Evolutionary conservation across 2,329 filamentous ascomycete species (phyloP).

Genomic region (Penicillium sp.): DNA sequence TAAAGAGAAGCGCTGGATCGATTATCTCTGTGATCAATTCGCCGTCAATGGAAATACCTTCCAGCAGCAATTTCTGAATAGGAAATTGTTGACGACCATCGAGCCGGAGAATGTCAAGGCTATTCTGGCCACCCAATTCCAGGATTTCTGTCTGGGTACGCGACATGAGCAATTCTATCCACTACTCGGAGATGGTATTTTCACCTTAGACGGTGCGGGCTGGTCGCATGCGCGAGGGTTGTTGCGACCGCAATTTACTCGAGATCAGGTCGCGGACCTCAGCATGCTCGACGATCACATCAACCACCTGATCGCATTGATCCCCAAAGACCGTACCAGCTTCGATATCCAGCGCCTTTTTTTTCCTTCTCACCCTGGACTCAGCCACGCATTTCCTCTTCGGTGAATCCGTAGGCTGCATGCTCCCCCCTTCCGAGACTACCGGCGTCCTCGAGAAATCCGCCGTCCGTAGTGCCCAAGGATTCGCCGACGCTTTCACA

Average conservation of each 20-base stretch:
- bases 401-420: conserved; percentile 67
- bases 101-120: conserved; percentile 72
- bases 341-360: conserved; percentile 73
- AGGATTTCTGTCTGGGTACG: conserved; percentile 76
- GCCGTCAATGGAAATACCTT: conserved; percentile 26
- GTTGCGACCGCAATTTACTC: conserved; percentile 81
- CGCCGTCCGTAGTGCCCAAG: conserved; percentile 30
- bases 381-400: conserved; percentile 84
- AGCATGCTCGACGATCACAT: conserved; percentile 78
- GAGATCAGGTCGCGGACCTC: conserved; percentile 69
- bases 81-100: conserved; percentile 27
- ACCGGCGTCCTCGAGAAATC: conserved; percentile 52
- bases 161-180: conserved; percentile 63
- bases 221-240: conserved; percentile 80
- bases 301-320: conserved; percentile 63
- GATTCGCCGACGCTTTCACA: conserved; percentile 40
- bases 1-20: conserved; percentile 31
- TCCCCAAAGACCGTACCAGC: conserved; percentile 48
- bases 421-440: conserved; percentile 32
- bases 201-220: conserved; percentile 68
- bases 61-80: conserved; percentile 20
- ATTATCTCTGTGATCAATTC: conserved; percentile 27
- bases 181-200: conserved; percentile 49
- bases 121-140: conserved; percentile 77
- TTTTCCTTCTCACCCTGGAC: conserved; percentile 81